phyloP scores from a whole-genome alignment of 805 yeast genomes.

The Ogataea pilisensis region DNA sequence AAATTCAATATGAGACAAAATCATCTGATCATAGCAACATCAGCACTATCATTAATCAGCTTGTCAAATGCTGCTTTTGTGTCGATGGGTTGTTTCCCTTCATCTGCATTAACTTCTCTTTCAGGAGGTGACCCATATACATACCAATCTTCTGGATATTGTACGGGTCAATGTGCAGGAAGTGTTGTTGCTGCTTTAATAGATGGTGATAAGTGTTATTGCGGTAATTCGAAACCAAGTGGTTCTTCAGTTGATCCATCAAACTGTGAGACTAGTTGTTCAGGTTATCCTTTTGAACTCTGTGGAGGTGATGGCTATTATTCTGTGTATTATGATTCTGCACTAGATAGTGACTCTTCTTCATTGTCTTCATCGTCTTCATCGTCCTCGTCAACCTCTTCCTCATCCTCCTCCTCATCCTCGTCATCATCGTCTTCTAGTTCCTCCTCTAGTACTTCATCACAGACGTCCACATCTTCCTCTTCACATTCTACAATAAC shows the following conservation, averaged over 20 bases:
- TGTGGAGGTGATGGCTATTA: slow-evolving; percentile 57
- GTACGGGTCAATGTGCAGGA: slow-evolving; percentile 48
- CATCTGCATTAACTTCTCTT: slow-evolving; percentile 29
- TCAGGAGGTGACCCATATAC: slow-evolving; percentile 41
- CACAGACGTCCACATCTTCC: slow-evolving; percentile 11
- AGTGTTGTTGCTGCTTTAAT: slow-evolving; percentile 47
- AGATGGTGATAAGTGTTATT: slow-evolving; percentile 57
- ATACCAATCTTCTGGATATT: slow-evolving; percentile 60
- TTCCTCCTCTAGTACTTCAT: too few species aligned
- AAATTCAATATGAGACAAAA: neutral
- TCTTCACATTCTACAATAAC: slow-evolving; percentile 7
- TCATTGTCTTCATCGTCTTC: slow-evolving; percentile 10
- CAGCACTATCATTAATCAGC: neutral
- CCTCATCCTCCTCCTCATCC: slow-evolving; percentile 12
- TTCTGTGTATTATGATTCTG: slow-evolving; percentile 40
- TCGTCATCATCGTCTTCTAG: slow-evolving; percentile 16
- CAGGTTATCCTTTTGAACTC: slow-evolving; percentile 56
- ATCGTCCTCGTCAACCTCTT: slow-evolving; percentile 12
- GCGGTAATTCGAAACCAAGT: slow-evolving; percentile 49
- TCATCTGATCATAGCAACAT: neutral
- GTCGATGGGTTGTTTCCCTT: slow-evolving; percentile 25
- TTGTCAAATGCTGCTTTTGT: slow-evolving; percentile 16
- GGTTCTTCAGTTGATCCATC: slow-evolving; percentile 23
- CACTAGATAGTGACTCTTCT: slow-evolving; percentile 12
- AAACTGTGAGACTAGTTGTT: slow-evolving; percentile 46